Base-by-base conservation (phyloP, 2,329 filamentous ascomycete species). In the Neofusicoccum sp. region DNA sequence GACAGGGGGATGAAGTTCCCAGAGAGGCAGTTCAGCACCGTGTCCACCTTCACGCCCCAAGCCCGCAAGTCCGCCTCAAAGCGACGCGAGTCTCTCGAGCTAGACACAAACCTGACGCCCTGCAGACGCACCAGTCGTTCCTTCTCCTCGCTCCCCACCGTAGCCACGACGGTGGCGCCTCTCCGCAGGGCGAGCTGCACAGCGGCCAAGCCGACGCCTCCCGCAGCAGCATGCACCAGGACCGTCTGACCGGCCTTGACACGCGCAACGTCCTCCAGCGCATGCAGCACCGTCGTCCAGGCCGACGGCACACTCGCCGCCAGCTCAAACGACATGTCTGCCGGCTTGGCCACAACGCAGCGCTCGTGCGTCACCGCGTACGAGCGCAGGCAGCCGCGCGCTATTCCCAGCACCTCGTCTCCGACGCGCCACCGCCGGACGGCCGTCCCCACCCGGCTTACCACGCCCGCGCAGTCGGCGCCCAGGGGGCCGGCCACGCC, bases 201-300 rank as follows among this genome's bases (percentile, higher is more conserved):
- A 16, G 70, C 71, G 6, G 73, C 72, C 64, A 75, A 72, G 1
- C 74, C 74, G 1, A 71, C 61, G 9, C 69, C 66, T 14, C 69
- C 69, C 31, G 71, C 67, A 2, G 68, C 75, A 31, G 71, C 63
- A 22, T 73, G 70, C 9, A 77, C 68, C 3, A 77, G 64, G 14
- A 75, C 58, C 11, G 63, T 71, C 52, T 80, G 73, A 12, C 72
- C 76, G 28, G 70, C 67, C 2, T 52, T 39, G 9, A 79, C 64
- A 29, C 68, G 66, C 0, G 70, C 73, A 33, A 70, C 62, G 4
- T 73, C 69, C 31, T 72, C 64, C 22, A 79, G 64, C 39, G 69
- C 68, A 65, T 76, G 68, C 22, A 62, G 64, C 1, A 65, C 67
- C 1, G 69, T 71, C 39, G 58, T 52, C 28, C 50, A 67, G 4